Base-by-base conservation (phyloP, 163 green algal genomes). In the Chlamydomonas reinhardtii region DNA sequence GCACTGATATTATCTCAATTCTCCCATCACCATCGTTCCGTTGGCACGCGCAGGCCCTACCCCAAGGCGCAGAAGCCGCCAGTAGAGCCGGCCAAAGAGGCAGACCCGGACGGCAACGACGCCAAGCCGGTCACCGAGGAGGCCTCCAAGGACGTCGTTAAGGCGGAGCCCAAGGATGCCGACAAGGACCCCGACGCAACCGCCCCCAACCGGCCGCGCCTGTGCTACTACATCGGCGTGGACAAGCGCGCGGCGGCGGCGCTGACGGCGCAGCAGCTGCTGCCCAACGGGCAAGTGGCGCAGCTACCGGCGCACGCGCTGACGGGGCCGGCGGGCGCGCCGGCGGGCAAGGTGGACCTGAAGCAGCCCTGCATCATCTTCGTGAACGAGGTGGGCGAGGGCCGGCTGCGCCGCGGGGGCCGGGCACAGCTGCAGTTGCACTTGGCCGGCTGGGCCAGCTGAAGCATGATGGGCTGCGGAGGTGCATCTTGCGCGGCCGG, bases 161-260 rank as follows among this genome's bases (percentile, higher is more conserved):
- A 56, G 1, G 48, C n/a, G n/a, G n/a, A n/a, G n/a, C n/a, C 12
- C 48, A 56, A 56, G 48, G 48, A 56, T 14, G 48, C 48, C 48
- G 48, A 14, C 48, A 56, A 56, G 48, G 48, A 56, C 29, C 2
- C 34, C 22, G 34, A 11, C 22, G 34, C 34, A 1, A 19, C 14
- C 11, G 31, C 31, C 29, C 14, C 31, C 2, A 15, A 1, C 31
- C 80, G 70, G 25, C 70, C 80, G 25, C 80, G 80, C 15, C 69
- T 86, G 71, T 83, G 83, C 27, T 94, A 94, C 82, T 95, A 89
- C 72, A 86, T 94, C 74, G 92, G 91, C 81, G 56, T 95, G 37
- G 87, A 92, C 75, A 91, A 91, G 71, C 87, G 87, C 54, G 25
- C 72, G 24, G 64, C 66, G 19, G n/a, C 74, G 9, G 31, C 83